Conservation (phyloP, 2,329 filamentous ascomycete genomes). For the Chrysoporthe deuterocubensis region DNA sequence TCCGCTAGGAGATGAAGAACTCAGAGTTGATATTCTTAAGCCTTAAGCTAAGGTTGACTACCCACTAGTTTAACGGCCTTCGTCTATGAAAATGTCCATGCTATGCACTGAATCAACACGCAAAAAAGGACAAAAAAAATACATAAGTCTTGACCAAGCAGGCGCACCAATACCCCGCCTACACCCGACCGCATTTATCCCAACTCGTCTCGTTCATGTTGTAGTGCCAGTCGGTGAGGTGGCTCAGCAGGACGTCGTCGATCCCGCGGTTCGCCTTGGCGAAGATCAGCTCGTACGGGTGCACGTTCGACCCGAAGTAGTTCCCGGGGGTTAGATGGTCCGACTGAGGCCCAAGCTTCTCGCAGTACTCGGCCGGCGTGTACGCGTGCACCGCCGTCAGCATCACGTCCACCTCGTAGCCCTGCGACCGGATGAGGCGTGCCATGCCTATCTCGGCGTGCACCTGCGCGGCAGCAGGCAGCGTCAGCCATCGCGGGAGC, state of each 20-base stretch:
- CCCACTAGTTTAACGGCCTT: not conserved
- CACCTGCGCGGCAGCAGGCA: conserved; percentile 24
- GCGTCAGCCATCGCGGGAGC: not conserved
- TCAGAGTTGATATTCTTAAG: too few relatives aligned
- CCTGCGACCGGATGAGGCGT: conserved; percentile 32
- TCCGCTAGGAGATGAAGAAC: too few relatives aligned
- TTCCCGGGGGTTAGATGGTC: conserved; percentile 13
- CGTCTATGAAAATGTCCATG: too few relatives aligned
- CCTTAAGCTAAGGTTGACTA: too few relatives aligned
- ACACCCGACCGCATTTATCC: conserved; percentile 5
- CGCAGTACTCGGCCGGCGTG: conserved; percentile 20
- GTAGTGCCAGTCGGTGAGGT: conserved; percentile 38
- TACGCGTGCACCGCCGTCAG: conserved; percentile 35
- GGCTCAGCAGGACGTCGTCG: conserved; percentile 32
- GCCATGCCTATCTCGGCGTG: conserved; percentile 37
- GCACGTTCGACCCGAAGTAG: conserved; percentile 24
- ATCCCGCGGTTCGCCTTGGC: conserved; percentile 25
- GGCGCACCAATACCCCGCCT: not conserved
- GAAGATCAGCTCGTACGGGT: conserved; percentile 25
- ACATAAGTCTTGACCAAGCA: not conserved
- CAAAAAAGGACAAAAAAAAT: too few relatives aligned
- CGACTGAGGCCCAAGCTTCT: not conserved
- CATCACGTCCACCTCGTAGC: conserved; percentile 39
- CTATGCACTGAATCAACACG: too few relatives aligned
- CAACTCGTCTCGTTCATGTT: conserved; percentile 15